Base-by-base conservation (phyloP, 306 rosid genomes). In the Trichosanthes truncata region DNA sequence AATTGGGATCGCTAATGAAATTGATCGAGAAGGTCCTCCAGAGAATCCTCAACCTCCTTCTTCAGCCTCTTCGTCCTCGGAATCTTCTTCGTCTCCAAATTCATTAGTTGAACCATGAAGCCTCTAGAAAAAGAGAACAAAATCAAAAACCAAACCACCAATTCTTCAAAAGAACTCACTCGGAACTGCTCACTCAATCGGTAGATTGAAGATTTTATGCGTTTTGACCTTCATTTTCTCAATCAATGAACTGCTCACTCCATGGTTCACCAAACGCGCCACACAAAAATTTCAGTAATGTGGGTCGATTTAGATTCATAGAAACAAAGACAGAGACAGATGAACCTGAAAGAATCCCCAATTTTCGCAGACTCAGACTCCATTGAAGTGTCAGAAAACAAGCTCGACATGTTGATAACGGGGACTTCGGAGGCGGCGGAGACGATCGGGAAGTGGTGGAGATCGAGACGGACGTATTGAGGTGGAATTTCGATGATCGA, bases 241-340 rank as follows among this genome's bases (percentile, higher is more conserved):
- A 25, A 86, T 0, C 76, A 88, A 73, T 1, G 80, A 78, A 57
- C 74, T 26, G 65, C 84, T 82, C 49, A 89, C 85, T 29, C 84
- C 92, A 81, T 91, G 93, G 76, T 89, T 89, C 26, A 89, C 82
- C 55, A 91, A 18, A 93, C 89, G n/a, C n/a, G n/a, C n/a, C n/a
- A n/a, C n/a, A 51, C 74, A 13, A 8, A 0, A 11, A 11, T 60
- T 26, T 12, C 35, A 60, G n/a, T n/a, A n/a, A n/a, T n/a, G n/a
- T n/a, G 23, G 4, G 29, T 6, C 65, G 9, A 26, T 26, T 29
- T 41, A 62, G n/a, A 62, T 14, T 31, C 68, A 3, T 2, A n/a
- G n/a, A n/a, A n/a, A n/a, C n/a, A n/a, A 11, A 18, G 26, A 51
- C 17, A 0, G n/a, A n/a, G n/a, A n/a, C n/a, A n/a, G n/a, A 6